A percentile compares a stretch with the other conserved stretches of the same genome.
Conservation (phyloP, 2,329 filamentous ascomycete genomes). For the Sarocladium strictum region DNA sequence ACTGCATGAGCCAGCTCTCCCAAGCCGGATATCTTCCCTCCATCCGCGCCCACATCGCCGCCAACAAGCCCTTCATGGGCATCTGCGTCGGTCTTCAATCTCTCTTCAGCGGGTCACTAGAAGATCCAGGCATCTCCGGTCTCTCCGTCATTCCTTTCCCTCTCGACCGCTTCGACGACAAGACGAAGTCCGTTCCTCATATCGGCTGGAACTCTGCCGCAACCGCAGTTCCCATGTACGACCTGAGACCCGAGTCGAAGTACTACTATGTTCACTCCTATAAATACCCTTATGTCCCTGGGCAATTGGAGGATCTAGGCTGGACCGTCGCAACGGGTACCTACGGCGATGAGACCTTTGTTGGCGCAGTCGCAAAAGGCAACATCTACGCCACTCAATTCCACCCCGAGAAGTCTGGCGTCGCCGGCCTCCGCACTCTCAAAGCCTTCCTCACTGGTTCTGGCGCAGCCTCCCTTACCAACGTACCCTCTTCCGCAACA, state of each 20-base stretch:
- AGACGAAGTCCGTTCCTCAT: conserved; percentile 87
- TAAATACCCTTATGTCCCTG: conserved; percentile 68
- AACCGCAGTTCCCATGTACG: conserved; percentile 60
- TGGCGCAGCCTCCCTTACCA: conserved; percentile 45
- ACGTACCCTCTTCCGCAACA: conserved; percentile 11
- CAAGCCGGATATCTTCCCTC: conserved; percentile 79
- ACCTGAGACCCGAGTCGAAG: conserved; percentile 73
- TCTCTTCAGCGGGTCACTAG: conserved; percentile 78
- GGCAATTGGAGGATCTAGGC: conserved; percentile 70
- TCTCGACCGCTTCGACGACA: conserved; percentile 71
- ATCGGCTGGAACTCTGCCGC: conserved; percentile 97
- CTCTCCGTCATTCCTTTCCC: conserved; percentile 67
- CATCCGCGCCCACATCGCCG: conserved; percentile 73
- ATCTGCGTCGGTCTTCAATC: conserved; percentile 95
- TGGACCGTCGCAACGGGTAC: conserved; percentile 89
- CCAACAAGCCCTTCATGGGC: conserved; percentile 96
- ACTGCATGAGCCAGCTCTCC: conserved; percentile 82
- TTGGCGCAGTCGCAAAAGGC: conserved; percentile 79
- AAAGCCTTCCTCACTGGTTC: conserved; percentile 79
- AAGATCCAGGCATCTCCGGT: conserved; percentile 66
- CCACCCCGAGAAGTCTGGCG: conserved; percentile 94
- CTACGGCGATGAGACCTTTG: conserved; percentile 84
- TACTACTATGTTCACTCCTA: conserved; percentile 99
- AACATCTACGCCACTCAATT: conserved; percentile 93
- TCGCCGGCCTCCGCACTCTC: conserved; percentile 77